Evolutionary conservation across 257 asterid species (phyloP).

Genomic region (Solanum lycopersicoides): DNA sequence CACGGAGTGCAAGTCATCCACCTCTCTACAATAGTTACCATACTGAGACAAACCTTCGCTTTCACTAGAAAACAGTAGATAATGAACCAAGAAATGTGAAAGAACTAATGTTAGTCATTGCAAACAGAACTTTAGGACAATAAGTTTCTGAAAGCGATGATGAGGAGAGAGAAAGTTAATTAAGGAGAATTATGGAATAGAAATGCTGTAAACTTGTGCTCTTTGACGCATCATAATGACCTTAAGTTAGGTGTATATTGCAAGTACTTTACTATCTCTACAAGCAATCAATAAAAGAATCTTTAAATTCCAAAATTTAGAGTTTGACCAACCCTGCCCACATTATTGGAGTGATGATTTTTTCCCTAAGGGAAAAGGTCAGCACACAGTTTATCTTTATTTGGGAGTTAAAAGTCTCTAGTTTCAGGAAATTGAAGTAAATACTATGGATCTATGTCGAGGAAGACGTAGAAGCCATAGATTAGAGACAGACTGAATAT

Average conservation of each 20-base stretch:
- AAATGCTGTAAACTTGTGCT: not conserved
- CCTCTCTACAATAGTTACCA: constrained; percentile 60
- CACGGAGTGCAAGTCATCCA: constrained; percentile 67
- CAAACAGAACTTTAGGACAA: not conserved
- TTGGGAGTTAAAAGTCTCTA: not conserved
- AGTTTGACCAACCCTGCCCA: not conserved
- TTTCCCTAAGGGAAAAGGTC: not conserved
- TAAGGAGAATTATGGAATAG: not conserved
- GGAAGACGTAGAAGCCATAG: too few relatives aligned
- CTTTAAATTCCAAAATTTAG: not conserved
- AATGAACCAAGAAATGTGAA: not conserved
- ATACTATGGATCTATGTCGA: not conserved
- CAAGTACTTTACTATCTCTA: not conserved
- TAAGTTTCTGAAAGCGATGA: not conserved
- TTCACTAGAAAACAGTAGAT: constrained; percentile 43
- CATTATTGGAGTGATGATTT: not conserved
- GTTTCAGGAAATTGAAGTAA: not conserved
- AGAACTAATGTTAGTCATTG: not conserved
- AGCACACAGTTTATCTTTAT: not conserved
- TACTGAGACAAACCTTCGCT: constrained; percentile 73
- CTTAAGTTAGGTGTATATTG: not conserved
- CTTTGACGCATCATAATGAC: not conserved
- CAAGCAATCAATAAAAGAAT: too few relatives aligned
- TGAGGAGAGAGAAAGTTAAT: not conserved
- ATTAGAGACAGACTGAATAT: not conserved